Percentiles rank a stretch among this genome's conserved stretches.
phyloP scores from a whole-genome alignment of 345 rosid genomes.

The Anastatica hierochuntica region DNA sequence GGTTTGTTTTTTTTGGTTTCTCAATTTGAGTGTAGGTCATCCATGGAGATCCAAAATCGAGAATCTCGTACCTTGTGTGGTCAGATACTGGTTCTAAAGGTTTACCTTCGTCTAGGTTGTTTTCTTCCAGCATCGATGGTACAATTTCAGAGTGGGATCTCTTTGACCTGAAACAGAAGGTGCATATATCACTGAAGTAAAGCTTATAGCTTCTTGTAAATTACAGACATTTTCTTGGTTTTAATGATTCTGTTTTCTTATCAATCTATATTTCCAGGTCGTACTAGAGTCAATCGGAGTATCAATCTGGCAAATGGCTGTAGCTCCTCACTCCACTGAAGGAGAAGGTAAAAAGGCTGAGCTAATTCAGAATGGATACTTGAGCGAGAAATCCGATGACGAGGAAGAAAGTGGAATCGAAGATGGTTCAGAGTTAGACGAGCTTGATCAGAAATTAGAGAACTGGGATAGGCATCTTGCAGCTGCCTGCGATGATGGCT shows the following conservation, averaged over 20 bases:
- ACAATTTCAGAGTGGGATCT: constrained; percentile 83
- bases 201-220: neutral
- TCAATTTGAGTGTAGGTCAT: constrained; percentile 55
- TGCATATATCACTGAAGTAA: constrained; percentile 4
- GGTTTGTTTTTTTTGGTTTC: neutral
- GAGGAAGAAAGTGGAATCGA: constrained; percentile 50
- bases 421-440: constrained; percentile 49
- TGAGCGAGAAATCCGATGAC: constrained; percentile 30
- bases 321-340: constrained; percentile 34
- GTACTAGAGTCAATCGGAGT: constrained; percentile 68
- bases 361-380: constrained; percentile 49
- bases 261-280: constrained; percentile 28
- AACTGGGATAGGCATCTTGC: constrained; percentile 45
- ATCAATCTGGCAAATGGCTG: constrained; percentile 93
- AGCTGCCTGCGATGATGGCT: constrained; percentile 90
- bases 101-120: constrained; percentile 52
- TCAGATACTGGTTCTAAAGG: constrained; percentile 41
- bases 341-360: constrained; percentile 25
- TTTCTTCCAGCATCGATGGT: constrained; percentile 85
- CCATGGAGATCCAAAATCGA: constrained; percentile 61
- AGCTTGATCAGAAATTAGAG: constrained; percentile 26
- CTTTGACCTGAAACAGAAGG: constrained; percentile 72
- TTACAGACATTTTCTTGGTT: neutral
- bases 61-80: constrained; percentile 84
- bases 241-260: neutral